Evolutionary conservation across 768 basidiomycete genomes (phyloP).

Genomic region (Punctularia strigosozonata): DNA sequence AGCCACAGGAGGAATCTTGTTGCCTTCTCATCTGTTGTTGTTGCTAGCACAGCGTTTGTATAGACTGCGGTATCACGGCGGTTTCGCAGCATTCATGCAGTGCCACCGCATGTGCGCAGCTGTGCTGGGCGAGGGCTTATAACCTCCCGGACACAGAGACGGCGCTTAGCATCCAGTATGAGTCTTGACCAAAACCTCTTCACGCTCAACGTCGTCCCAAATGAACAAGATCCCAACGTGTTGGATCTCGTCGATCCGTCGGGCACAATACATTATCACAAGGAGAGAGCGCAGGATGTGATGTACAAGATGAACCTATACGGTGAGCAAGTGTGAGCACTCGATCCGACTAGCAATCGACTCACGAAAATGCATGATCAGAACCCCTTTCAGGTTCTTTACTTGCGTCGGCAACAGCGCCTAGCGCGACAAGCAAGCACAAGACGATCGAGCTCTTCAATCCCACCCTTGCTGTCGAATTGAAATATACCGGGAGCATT

Average conservation of each 20-base stretch:
- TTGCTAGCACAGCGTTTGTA: too few relatives aligned
- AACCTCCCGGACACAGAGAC: too few relatives aligned
- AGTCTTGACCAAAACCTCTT: constrained; percentile 81
- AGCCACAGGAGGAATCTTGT: too few relatives aligned
- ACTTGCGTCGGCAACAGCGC: constrained; percentile 57
- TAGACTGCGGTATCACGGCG: too few relatives aligned
- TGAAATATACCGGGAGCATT: constrained; percentile 64
- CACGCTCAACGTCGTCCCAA: constrained; percentile 56
- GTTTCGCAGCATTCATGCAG: too few relatives aligned
- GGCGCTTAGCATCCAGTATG: constrained; percentile 36
- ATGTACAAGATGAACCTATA: constrained; percentile 58
- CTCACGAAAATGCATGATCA: too few relatives aligned
- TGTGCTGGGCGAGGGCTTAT: too few relatives aligned
- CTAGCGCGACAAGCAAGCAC: constrained; percentile 51
- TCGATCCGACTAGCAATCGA: too few relatives aligned
- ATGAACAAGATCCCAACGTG: constrained; percentile 44
- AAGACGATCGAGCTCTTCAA: constrained; percentile 72
- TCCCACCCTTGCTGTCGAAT: constrained; percentile 55
- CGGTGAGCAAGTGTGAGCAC: too few relatives aligned
- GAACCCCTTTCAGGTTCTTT: constrained; percentile 65
- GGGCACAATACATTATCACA: constrained; percentile 60
- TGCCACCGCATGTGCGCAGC: too few relatives aligned
- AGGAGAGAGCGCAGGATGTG: constrained; percentile 41
- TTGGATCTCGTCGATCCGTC: constrained; percentile 60
- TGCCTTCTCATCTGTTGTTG: too few relatives aligned